Evolutionary conservation across 2,329 filamentous ascomycete species (phyloP).

Genomic region (Apiospora marii): DNA sequence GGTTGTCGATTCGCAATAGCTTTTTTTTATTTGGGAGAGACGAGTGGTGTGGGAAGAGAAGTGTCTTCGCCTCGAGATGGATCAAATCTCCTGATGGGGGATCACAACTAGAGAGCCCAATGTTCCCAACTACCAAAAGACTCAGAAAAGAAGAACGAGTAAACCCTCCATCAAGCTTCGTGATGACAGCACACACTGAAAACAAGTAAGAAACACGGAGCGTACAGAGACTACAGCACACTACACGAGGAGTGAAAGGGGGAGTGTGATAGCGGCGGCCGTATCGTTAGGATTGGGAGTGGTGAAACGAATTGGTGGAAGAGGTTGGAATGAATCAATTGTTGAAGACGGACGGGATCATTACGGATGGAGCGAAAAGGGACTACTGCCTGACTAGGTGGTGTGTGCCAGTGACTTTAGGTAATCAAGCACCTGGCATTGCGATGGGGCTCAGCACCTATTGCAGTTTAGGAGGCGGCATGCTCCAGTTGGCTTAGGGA

Average conservation of each 20-base stretch:
- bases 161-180: conserved; percentile 22
- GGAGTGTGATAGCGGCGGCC: conserved; percentile 15
- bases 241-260: conserved; percentile 8
- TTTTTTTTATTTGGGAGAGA: neutral
- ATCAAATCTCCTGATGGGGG: neutral
- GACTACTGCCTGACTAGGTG: conserved; percentile 3
- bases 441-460: neutral
- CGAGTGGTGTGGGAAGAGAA: neutral
- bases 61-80: neutral
- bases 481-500: neutral
- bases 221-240: conserved; percentile 9
- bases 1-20: neutral
- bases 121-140: conserved; percentile 22
- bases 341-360: conserved; percentile 19
- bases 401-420: conserved; percentile 9
- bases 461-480: conserved; percentile 1
- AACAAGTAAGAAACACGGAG: neutral
- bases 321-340: conserved; percentile 22
- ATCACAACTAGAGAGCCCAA: conserved; percentile 17
- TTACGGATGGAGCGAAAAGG: conserved; percentile 21
- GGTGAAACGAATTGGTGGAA: conserved; percentile 21
- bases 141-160: conserved; percentile 20
- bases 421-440: conserved; percentile 21
- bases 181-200: neutral
- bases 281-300: conserved; percentile 15